Percentiles rank a stretch among this genome's conserved stretches.
Evolutionary conservation across 2,329 filamentous ascomycete species (phyloP).

Genomic region (Penicillium verrucosum): DNA sequence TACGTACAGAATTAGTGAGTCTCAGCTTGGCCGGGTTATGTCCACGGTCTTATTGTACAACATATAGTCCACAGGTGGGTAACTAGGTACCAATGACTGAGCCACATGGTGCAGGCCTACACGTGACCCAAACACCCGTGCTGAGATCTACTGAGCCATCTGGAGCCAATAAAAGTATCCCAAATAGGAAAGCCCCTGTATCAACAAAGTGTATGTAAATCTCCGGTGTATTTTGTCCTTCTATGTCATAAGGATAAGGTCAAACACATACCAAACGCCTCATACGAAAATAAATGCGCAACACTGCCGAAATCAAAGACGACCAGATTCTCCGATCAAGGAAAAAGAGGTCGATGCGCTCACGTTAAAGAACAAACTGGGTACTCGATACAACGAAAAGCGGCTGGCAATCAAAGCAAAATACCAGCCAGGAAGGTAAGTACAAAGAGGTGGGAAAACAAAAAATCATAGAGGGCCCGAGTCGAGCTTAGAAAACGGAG

Average conservation of each 20-base stretch:
- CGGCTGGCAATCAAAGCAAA: slow-evolving; percentile 15
- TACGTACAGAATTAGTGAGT: background rate
- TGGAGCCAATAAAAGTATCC: background rate
- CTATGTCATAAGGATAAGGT: slow-evolving; percentile 29
- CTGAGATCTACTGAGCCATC: background rate
- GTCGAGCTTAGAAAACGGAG: slow-evolving; percentile 73
- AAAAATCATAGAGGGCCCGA: slow-evolving; percentile 10
- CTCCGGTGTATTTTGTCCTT: slow-evolving; percentile 19
- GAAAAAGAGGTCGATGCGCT: slow-evolving; percentile 28
- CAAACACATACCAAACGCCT: slow-evolving; percentile 28
- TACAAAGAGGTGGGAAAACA: slow-evolving; percentile 15
- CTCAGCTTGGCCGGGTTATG: background rate
- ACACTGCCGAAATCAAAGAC: slow-evolving; percentile 22
- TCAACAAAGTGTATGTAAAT: background rate
- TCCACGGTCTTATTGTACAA: background rate
- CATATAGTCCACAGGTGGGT: background rate
- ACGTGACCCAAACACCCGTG: background rate
- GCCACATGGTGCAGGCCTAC: background rate
- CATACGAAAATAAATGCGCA: slow-evolving; percentile 9
- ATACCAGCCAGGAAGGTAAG: slow-evolving; percentile 17
- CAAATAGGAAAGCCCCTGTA: background rate
- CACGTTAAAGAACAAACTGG: slow-evolving; percentile 31
- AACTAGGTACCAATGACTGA: background rate
- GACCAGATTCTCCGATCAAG: slow-evolving; percentile 12
- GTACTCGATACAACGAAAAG: slow-evolving; percentile 30